Conservation (phyloP, 2,329 filamentous ascomycete species). For the Oidium heveae region DNA sequence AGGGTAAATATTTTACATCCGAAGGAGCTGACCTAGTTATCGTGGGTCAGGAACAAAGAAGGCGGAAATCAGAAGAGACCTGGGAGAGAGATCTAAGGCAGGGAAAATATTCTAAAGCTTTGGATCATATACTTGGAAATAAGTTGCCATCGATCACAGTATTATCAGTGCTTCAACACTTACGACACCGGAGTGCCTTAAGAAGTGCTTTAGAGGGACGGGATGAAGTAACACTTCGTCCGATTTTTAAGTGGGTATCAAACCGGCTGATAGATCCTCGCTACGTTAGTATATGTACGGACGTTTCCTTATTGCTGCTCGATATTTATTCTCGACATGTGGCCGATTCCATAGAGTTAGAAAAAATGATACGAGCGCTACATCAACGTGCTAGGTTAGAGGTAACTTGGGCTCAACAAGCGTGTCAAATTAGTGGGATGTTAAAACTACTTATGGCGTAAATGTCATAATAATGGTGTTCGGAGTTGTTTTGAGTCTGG, state of each 20-base stretch:
- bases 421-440: constrained; percentile 68
- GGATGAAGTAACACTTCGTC: constrained; percentile 58
- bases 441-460: constrained; percentile 47
- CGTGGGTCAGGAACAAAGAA: constrained; percentile 41
- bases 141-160: constrained; percentile 31
- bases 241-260: constrained; percentile 61
- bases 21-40: constrained; percentile 77
- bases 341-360: constrained; percentile 46
- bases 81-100: constrained; percentile 71
- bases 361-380: constrained; percentile 41
- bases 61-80: constrained; percentile 35
- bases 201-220: constrained; percentile 55
- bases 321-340: constrained; percentile 72
- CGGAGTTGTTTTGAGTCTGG: too few species aligned
- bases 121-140: constrained; percentile 51
- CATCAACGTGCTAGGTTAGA: constrained; percentile 47
- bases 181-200: constrained; percentile 71
- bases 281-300: constrained; percentile 56
- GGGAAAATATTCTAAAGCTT: constrained; percentile 48
- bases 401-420: constrained; percentile 62
- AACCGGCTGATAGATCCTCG: constrained; percentile 62
- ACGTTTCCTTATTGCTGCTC: constrained; percentile 57
- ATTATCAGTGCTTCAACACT: constrained; percentile 56
- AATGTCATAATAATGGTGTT: constrained; percentile 8
- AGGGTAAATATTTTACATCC: constrained; percentile 56